A percentile compares a stretch with the other conserved stretches of the same genome.
These are phyloP conservation scores for Sugiyamaella floridensis DNA, from an alignment of 805 yeast genomes.

Conservation along the genomic window DNA sequence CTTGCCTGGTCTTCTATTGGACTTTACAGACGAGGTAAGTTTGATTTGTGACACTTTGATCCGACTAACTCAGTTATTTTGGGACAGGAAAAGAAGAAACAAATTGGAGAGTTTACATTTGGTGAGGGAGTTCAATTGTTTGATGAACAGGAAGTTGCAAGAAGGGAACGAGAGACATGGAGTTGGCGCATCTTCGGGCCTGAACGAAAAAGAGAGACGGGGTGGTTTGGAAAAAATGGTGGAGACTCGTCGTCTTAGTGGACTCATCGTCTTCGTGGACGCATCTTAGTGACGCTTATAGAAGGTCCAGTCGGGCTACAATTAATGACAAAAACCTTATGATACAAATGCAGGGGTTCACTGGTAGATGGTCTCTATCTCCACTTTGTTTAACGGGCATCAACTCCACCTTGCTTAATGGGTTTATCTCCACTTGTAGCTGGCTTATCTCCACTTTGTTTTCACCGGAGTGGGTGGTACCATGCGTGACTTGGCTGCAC, in stretches of 20 bases:
- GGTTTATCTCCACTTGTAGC: too few species aligned
- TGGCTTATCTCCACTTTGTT: neutral
- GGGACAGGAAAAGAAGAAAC: constrained; percentile 40
- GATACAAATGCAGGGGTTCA: too few species aligned
- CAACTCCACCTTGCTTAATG: neutral
- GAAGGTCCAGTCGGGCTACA: too few species aligned
- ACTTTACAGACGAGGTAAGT: constrained; percentile 23
- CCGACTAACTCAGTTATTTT: constrained; percentile 26
- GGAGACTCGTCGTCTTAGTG: neutral
- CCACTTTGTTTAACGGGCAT: neutral
- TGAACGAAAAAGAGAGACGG: constrained; percentile 2
- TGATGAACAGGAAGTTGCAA: constrained; percentile 36
- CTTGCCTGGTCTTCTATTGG: constrained; percentile 25
- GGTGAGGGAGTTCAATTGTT: constrained; percentile 43
- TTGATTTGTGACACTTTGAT: too few species aligned
- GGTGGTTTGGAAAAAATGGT: constrained; percentile 3
- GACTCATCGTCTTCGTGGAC: too few species aligned
- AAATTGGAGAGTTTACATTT: constrained; percentile 40
- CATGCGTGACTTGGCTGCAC: neutral
- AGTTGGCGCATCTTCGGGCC: constrained; percentile 38
- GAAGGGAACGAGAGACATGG: constrained; percentile 35
- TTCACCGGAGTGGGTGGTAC: neutral
- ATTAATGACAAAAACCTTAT: too few species aligned
- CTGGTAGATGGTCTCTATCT: neutral
- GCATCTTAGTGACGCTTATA: too few species aligned